Evolutionary conservation across 768 basidiomycete species (phyloP).

Genomic region (Suillus paluster): DNA sequence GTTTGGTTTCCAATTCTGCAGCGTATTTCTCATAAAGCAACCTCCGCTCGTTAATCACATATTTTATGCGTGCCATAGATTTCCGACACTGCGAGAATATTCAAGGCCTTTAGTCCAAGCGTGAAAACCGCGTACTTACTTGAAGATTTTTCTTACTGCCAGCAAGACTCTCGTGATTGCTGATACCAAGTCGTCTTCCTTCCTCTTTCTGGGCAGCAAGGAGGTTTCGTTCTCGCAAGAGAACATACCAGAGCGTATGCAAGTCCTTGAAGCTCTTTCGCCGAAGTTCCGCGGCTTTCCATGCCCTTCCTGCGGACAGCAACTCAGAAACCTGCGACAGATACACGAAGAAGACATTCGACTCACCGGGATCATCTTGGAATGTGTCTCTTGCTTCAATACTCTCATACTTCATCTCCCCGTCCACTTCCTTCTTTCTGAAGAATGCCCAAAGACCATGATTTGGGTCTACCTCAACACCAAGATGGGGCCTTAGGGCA

Average conservation of each 20-base stretch:
- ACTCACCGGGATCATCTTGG: slow-evolving; percentile 41
- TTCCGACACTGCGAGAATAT: slow-evolving; percentile 72
- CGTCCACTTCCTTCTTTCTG: slow-evolving; percentile 56
- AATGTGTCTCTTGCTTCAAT: slow-evolving; percentile 38
- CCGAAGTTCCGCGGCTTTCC: slow-evolving; percentile 86
- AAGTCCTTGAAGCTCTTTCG: slow-evolving; percentile 92
- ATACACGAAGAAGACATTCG: not conserved
- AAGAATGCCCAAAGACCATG: slow-evolving; percentile 85
- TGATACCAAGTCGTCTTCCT: slow-evolving; percentile 61
- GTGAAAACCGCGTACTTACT: slow-evolving; percentile 37
- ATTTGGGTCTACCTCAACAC: slow-evolving; percentile 52
- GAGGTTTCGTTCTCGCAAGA: slow-evolving; percentile 87
- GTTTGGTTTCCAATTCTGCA: slow-evolving; percentile 15
- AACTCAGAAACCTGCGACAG: slow-evolving; percentile 9
- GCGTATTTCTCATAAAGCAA: slow-evolving; percentile 65
- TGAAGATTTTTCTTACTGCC: slow-evolving; percentile 43
- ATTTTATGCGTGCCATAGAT: slow-evolving; percentile 97
- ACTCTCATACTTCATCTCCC: slow-evolving; percentile 58
- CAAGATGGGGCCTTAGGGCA: slow-evolving; percentile 46
- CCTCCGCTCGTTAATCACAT: slow-evolving; percentile 87
- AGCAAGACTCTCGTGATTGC: slow-evolving; percentile 30
- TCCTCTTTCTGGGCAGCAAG: slow-evolving; percentile 88
- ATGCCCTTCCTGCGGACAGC: slow-evolving; percentile 72
- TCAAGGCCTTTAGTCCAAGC: slow-evolving; percentile 10
- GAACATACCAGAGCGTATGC: slow-evolving; percentile 94